Base-by-base conservation (phyloP, 2,329 filamentous ascomycete genomes). In the Chrysoporthe austroafricana region DNA sequence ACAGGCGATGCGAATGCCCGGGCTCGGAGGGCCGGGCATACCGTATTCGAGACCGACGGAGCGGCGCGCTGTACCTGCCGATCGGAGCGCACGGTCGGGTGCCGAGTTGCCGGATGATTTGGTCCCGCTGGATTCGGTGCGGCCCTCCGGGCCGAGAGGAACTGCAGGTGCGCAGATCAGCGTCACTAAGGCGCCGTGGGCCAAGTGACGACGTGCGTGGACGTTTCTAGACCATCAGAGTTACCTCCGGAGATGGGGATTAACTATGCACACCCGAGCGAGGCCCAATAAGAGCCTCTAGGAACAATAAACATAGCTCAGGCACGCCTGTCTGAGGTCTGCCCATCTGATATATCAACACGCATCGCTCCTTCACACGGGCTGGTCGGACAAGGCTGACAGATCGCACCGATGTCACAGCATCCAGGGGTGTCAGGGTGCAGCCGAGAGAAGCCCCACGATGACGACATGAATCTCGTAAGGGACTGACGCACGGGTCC, bases 1-100 rank as follows among this genome's bases (percentile, higher is more conserved):
- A 2, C 76, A 80, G 59, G 76, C 78, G 26, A 76, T 79, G 46
- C 76, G 75, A 46, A 82, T 82, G 78, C 78, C 81, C 72, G n/a
- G 59, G 67, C 67, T 73, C 26, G 52, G 72, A 2, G 78, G 76
- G 0, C 73, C 78, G 0, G 80, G 81, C 8, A 67, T 67, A 56
- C 69, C 74, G 32, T 74, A 73, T 52, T 73, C 73, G n/a, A 71
- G 71, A 67, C 71, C 69, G 9, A 72, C 75, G 36, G 71, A 72
- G 68, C 71, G 67, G 9, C 63, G 72, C 18, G 18, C 48, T 13
- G 21, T n/a, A 2, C 21, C 36, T 9, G 42, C 13, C 11, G 21
- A 6, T 13, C 13, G 32, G 32, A 11, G n/a, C 13, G 13, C 34
- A 13, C 16, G 13, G 11, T 6, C 61, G 8, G 39, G 32, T 9